Base-by-base conservation (phyloP, 768 basidiomycete species). In the Boletus subparvulus region DNA sequence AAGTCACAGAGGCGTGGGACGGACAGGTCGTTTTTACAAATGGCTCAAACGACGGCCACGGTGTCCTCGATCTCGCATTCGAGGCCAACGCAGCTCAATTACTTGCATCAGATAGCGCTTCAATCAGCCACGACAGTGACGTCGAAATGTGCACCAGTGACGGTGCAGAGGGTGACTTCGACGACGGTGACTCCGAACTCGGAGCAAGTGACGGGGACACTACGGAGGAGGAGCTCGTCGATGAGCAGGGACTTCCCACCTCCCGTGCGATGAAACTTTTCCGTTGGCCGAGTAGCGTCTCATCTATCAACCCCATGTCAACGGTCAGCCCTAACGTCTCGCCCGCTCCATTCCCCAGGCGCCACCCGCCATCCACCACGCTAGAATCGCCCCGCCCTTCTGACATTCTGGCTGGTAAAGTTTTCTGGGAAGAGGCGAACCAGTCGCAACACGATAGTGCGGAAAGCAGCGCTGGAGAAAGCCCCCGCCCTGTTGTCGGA, bases 191-290 rank as follows among this genome's bases (percentile, higher is more conserved):
- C 28, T 75, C 82, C 52, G 76, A 77, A 54, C 73, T 82, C 55
- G 80, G 75, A 45, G 82, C 79, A 39, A 81, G 75, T 54, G 86
- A 83, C 7, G 88, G 89, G 2, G 87, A 91, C 60, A 90, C 90
- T 4, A 92, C 91, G 2, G 90, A 92, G 66, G 88, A 90, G 59
- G 90, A 93, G 58, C 83, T 92, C 49, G 85, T 92, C n/a, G 88
- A 87, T 52, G 80, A 83, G 10, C 81, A 84, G 57, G 84, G 86
- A 53, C 75, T 90, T 7, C 87, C 85, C 28, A 92, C 89, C 54
- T 83, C 83, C n/a, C 83, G 83, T 53, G 87, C 88, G 24, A 87
- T 90, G 83, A 75, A 78, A 56, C 76, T 88, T 44, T 88, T 90
- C 76, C 82, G 76, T 63, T 80, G 85, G 61, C 90, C 90, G 9